Conservation (phyloP, 768 basidiomycete species). For the Coprinellus aureogranulatus region DNA sequence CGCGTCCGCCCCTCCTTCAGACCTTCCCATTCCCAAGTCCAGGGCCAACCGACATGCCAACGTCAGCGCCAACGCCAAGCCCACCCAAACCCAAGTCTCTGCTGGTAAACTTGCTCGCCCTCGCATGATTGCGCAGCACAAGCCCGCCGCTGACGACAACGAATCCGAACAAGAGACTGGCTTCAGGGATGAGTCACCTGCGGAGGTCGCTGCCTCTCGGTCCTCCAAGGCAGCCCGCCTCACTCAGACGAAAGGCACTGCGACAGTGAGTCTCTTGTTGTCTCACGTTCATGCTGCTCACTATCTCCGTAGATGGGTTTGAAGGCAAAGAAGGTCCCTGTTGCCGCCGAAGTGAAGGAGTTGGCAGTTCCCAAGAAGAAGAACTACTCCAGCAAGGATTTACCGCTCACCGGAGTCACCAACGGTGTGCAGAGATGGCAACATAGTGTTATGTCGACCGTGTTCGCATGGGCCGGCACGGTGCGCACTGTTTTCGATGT, state of each 20-base stretch:
- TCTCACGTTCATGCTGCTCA: background rate
- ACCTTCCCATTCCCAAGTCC: no score
- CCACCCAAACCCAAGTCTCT: background rate
- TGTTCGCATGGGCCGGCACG: background rate
- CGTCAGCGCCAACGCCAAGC: background rate
- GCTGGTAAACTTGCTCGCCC: no score
- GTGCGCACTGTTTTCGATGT: background rate
- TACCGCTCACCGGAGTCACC: background rate
- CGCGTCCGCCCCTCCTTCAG: no score
- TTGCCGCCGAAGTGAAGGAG: background rate
- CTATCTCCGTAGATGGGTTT: background rate
- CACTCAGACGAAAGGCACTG: background rate
- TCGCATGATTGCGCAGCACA: background rate
- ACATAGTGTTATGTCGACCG: background rate
- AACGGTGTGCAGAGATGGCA: background rate
- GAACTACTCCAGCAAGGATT: background rate
- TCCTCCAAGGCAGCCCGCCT: background rate
- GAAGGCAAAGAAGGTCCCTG: background rate
- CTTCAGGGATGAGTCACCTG: background rate
- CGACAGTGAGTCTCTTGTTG: background rate
- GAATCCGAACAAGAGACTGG: background rate
- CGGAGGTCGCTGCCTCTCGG: background rate
- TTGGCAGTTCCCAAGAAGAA: background rate
- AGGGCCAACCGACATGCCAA: background rate
- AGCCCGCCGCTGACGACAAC: background rate